Percentiles rank a stretch among this genome's conserved stretches.
phyloP scores from a whole-genome alignment of 2,329 filamentous ascomycete genomes.

The Penicillium sumatraense region DNA sequence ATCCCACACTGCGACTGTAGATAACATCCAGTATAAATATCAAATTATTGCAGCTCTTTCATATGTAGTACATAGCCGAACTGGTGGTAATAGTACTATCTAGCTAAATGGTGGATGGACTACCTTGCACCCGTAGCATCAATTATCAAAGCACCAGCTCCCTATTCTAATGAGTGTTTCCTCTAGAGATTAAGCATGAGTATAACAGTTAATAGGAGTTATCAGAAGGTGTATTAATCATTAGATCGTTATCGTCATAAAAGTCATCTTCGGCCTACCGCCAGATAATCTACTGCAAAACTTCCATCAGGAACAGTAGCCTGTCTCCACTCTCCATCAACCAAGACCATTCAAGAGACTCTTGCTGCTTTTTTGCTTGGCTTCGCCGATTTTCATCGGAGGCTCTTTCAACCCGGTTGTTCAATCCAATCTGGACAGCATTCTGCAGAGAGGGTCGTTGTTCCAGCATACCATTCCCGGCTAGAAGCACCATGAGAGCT shows the following conservation, averaged over 20 bases:
- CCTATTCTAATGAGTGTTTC: background rate
- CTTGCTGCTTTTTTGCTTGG: constrained; percentile 40
- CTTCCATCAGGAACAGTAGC: constrained; percentile 42
- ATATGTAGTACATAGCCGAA: background rate
- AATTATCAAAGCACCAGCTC: background rate
- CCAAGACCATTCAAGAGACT: constrained; percentile 43
- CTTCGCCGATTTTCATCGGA: constrained; percentile 52
- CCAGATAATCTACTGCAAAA: constrained; percentile 21
- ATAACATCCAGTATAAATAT: constrained; percentile 8
- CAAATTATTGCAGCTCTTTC: background rate
- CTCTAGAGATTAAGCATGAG: too few species aligned
- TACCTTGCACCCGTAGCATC: too few species aligned
- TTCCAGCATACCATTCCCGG: constrained; percentile 36
- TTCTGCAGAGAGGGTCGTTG: constrained; percentile 43
- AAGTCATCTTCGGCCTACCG: constrained; percentile 1
- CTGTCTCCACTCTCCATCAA: constrained; percentile 48
- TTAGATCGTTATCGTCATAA: constrained; percentile 14
- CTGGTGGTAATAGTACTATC: background rate
- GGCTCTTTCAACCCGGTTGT: constrained; percentile 52
- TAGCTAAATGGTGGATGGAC: too few species aligned
- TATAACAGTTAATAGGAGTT: too few species aligned
- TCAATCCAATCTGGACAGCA: constrained; percentile 59
- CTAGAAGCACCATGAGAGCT: constrained; percentile 62
- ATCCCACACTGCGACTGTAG: constrained; percentile 7
- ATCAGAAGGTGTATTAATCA: constrained; percentile 2